Percentiles rank a stretch among this genome's conserved stretches.
Evolutionary conservation across 2,329 filamentous ascomycete genomes (phyloP).

Genomic region (Arthrobotrys entomopaga): DNA sequence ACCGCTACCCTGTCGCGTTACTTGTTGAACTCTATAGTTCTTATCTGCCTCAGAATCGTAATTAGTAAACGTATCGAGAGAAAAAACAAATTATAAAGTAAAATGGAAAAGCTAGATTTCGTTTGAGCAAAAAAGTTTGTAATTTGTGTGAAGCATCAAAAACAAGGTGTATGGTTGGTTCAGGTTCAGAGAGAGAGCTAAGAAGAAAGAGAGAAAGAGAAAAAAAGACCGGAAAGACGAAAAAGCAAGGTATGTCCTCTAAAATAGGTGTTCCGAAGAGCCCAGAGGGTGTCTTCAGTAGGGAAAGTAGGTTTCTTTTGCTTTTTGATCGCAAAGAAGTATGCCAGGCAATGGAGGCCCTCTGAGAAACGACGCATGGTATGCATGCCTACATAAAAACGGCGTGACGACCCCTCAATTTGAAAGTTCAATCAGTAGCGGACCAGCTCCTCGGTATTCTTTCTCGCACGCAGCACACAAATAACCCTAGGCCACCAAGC

Average conservation of each 20-base stretch:
- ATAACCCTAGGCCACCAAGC: constrained; percentile 45
- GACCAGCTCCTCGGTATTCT: constrained; percentile 42
- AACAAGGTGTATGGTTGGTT: constrained; percentile 34
- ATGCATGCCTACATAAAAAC: constrained; percentile 53
- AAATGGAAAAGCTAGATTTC: constrained; percentile 45
- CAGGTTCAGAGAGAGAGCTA: background rate
- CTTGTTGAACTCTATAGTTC: constrained; percentile 51
- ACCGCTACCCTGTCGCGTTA: constrained; percentile 52
- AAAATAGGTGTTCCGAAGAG: background rate
- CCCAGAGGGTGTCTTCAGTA: constrained; percentile 5
- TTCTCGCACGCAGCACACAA: constrained; percentile 47
- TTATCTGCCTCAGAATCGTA: constrained; percentile 41
- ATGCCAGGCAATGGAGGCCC: constrained; percentile 17
- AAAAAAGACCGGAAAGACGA: constrained; percentile 9
- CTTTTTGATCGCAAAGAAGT: constrained; percentile 34
- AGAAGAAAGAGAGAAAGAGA: constrained; percentile 2
- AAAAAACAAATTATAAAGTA: constrained; percentile 41
- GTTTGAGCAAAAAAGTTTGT: constrained; percentile 37
- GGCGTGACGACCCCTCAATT: constrained; percentile 48
- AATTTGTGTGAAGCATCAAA: constrained; percentile 33
- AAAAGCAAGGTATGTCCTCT: constrained; percentile 34
- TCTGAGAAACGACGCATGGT: constrained; percentile 35
- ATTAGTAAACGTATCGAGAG: constrained; percentile 30
- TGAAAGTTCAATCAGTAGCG: constrained; percentile 50
- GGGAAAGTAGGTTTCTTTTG: constrained; percentile 26